A percentile compares a stretch with the other conserved stretches of the same genome.
Conservation (phyloP, 2,329 filamentous ascomycete genomes). For the Pseudogymnoascus sp. region DNA sequence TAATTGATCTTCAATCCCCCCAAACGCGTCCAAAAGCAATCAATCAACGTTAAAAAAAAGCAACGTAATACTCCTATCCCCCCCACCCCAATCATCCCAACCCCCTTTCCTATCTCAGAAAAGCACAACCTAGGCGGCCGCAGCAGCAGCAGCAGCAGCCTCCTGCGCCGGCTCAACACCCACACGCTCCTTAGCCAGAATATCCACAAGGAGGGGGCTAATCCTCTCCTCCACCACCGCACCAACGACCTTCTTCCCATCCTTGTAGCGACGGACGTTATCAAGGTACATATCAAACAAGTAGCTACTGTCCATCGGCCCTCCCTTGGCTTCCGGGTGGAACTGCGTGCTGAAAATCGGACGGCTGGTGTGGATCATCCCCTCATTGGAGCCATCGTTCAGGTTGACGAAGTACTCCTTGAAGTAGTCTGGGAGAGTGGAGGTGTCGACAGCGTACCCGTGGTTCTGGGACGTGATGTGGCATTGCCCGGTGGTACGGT, state of each 20-base stretch:
- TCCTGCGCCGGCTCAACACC: conserved; percentile 51
- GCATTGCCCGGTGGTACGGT: conserved; percentile 92
- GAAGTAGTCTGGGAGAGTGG: conserved; percentile 76
- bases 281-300: conserved; percentile 95
- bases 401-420: conserved; percentile 98
- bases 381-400: conserved; percentile 96
- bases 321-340: conserved; percentile 96
- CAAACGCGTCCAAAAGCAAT: not conserved
- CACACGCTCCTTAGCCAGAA: conserved; percentile 89
- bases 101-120: not conserved
- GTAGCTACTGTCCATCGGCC: conserved; percentile 90
- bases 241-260: conserved; percentile 62
- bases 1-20: not conserved
- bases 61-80: not conserved
- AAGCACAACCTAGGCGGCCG: conserved; percentile 6
- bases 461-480: conserved; percentile 99
- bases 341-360: conserved; percentile 99
- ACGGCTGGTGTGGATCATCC: conserved; percentile 89
- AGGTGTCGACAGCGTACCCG: conserved; percentile 87
- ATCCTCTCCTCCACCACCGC: conserved; percentile 78
- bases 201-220: conserved; percentile 78
- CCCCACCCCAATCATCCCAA: not conserved
- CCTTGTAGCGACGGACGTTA: conserved; percentile 84
- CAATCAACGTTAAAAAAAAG: not conserved
- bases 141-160: conserved; percentile 19